Evolutionary conservation across 306 rosid species (phyloP), one percentile per base, ranked within the genome.

Genomic region (Canavalia gladiata): DNA sequence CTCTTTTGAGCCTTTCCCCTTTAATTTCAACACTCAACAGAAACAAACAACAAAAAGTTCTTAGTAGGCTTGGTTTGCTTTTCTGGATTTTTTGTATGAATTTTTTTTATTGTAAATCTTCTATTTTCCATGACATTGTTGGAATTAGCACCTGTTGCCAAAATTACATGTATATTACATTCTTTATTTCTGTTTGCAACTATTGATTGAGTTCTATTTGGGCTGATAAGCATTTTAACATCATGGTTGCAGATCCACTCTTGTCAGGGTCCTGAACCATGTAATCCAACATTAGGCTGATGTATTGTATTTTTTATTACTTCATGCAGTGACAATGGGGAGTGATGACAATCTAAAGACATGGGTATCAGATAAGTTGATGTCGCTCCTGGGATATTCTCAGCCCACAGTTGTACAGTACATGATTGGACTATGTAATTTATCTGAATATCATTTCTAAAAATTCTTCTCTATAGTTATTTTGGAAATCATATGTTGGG

Each of bases 311-410:
- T 60, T 52, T 70, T 62, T 72, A 6, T 60, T 81, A 46, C 33
- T 81, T 18, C 13, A 34, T 77, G 80, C 84, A 75, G 88, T n/a
- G 72, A 77, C 66, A 70, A 94, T 91, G 98, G 92, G 84, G 69
- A 87, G 84, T 25, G 95, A 91, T 13, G 88, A 81, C 10, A 71
- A 79, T 68, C 65, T 93, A 80, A 93, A 87, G 87, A 85, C 91
- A 33, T 95, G 98, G 99, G 92, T 93, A 51, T 91, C 97, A 1
- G 98, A 95, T 66, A 87, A 88, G 77, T 70, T 95, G 43, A 91
- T 91, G 88, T 83, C 89, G 4, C 42, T 93, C 43, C 84, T 95
- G 50, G 98, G 97, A 68, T 95, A 86, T 89, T 95, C 99, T 72
- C 90, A 90, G 79, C 84, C 90, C 41, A 85, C 94, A 2, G 78